Percentiles rank a stretch among this genome's conserved stretches.
These are phyloP conservation scores for Termitomyces sp. DNA, from an alignment of 768 basidiomycete species.

Conservation along the genomic window DNA sequence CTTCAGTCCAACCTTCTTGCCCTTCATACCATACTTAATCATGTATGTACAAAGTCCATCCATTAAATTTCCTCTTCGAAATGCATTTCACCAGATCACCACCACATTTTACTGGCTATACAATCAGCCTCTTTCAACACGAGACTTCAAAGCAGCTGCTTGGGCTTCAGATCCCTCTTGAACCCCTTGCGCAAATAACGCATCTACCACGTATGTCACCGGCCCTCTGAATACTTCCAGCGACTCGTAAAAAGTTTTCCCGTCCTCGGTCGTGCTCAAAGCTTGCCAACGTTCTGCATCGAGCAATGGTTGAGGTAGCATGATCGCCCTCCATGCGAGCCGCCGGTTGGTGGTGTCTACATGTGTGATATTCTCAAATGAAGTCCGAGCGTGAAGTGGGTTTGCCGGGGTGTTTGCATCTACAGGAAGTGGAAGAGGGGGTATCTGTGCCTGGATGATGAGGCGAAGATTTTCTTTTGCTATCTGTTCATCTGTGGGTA, in stretches of 20 bases:
- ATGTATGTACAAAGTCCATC: no score
- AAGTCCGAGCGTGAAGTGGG: conserved; percentile 20
- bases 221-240: conserved; percentile 24
- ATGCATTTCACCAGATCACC: no score
- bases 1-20: no score
- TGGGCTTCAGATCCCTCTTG: conserved; percentile 23
- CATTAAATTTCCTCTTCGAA: no score
- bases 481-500: conserved; percentile 22
- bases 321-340: conserved; percentile 24
- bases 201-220: conserved; percentile 19
- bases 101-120: no score
- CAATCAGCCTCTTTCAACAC: not conserved
- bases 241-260: conserved; percentile 28
- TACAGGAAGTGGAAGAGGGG: conserved; percentile 26
- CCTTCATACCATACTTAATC: no score
- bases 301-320: conserved; percentile 23
- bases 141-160: conserved; percentile 12
- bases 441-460: conserved; percentile 27
- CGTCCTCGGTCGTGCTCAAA: conserved; percentile 19
- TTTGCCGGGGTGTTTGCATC: conserved; percentile 22
- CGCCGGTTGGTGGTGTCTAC: conserved; percentile 20
- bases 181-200: conserved; percentile 17
- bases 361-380: conserved; percentile 28
- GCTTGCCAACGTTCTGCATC: conserved; percentile 24
- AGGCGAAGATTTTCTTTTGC: conserved; percentile 19